Evolutionary conservation across 768 basidiomycete genomes (phyloP).

Genomic region (Tricholoma flavovirens): DNA sequence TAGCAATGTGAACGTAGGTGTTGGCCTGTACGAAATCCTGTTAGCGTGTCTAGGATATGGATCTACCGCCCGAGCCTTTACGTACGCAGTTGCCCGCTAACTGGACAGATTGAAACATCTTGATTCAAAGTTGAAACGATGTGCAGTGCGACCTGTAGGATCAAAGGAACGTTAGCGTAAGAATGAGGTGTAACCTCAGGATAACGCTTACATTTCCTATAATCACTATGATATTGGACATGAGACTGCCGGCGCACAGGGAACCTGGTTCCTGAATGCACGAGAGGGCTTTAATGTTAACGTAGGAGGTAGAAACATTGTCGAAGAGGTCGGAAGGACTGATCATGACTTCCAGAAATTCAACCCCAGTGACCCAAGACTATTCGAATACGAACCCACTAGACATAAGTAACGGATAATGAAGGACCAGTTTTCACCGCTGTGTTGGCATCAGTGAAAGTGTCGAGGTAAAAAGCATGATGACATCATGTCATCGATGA

Average conservation of each 20-base stretch:
- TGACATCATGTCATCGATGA: neutral
- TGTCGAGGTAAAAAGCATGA: neutral
- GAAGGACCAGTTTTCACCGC: neutral
- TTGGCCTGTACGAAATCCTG: constrained; percentile 32
- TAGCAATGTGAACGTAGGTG: constrained; percentile 31
- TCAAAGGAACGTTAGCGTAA: neutral
- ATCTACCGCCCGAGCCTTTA: too few relatives aligned
- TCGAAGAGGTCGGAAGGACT: too few relatives aligned
- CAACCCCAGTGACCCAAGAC: neutral
- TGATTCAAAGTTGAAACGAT: neutral
- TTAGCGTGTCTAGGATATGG: constrained; percentile 18
- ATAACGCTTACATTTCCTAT: too few relatives aligned
- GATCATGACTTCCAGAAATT: neutral
- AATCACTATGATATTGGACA: too few relatives aligned
- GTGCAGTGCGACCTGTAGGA: neutral
- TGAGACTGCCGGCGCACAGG: too few relatives aligned
- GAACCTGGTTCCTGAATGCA: too few relatives aligned
- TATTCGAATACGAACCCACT: neutral
- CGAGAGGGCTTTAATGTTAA: too few relatives aligned
- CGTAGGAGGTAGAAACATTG: too few relatives aligned
- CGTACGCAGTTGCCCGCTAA: too few relatives aligned
- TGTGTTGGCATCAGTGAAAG: neutral
- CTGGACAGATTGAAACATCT: too few relatives aligned
- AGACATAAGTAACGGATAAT: neutral
- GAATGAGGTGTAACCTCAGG: too few relatives aligned